Conservation (phyloP, 140 eudicot genomes). For the Flaveria floridana region DNA sequence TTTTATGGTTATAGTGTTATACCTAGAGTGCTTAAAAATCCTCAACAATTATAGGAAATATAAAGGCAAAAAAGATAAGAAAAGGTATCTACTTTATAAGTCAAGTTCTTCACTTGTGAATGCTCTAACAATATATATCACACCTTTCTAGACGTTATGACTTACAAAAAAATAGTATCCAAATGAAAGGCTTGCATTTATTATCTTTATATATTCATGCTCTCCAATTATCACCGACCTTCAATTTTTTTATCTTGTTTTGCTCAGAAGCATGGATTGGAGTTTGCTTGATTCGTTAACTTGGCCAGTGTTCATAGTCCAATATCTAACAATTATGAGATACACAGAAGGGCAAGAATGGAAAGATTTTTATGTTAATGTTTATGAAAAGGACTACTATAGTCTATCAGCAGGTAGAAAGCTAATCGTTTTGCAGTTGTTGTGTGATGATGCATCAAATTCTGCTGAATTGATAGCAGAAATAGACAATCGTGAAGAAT, state of each 20-base stretch:
- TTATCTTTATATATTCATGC: not conserved
- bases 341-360: slow-evolving; percentile 59
- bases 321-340: slow-evolving; percentile 66
- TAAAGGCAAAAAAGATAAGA: not conserved
- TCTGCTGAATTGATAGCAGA: slow-evolving; percentile 71
- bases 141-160: not conserved
- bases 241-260: not conserved
- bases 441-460: slow-evolving; percentile 78
- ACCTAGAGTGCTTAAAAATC: slow-evolving; percentile 4
- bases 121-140: slow-evolving; percentile 11
- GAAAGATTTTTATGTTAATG: slow-evolving; percentile 58
- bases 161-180: not conserved
- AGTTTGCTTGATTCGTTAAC: slow-evolving; percentile 84
- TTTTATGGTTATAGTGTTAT: not conserved
- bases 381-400: slow-evolving; percentile 69
- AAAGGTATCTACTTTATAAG: not conserved
- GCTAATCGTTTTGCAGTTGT: slow-evolving; percentile 57
- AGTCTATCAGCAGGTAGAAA: slow-evolving; percentile 67
- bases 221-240: not conserved
- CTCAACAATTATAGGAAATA: not conserved
- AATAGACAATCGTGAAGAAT: slow-evolving; percentile 68
- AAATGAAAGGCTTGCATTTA: slow-evolving; percentile 15
- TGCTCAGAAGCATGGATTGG: slow-evolving; percentile 85
- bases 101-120: not conserved
- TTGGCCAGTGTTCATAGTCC: slow-evolving; percentile 79